Evolutionary conservation across 73 alveolate species (phyloP).

Genomic region (Uronychia setigera): DNA sequence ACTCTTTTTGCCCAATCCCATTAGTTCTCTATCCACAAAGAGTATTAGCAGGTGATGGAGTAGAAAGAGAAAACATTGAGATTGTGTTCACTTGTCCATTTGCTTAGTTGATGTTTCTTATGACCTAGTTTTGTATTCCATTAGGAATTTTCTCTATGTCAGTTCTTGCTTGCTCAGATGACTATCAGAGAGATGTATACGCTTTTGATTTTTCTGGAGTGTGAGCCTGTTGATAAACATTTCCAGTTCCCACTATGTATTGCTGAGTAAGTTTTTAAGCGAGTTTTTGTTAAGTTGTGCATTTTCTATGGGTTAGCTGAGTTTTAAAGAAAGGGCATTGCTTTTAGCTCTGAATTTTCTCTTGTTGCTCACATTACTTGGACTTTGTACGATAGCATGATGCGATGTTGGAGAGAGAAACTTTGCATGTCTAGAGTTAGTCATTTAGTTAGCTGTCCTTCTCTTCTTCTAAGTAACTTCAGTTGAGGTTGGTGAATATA

Average conservation of each 20-base stretch:
- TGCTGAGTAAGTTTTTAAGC: not conserved
- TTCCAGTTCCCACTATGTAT: not conserved
- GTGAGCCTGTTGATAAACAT: not conserved
- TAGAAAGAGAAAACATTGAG: not conserved
- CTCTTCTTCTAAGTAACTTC: not conserved
- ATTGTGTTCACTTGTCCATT: not conserved
- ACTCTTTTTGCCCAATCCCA: not conserved
- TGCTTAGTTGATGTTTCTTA: not conserved
- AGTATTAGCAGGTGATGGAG: not conserved
- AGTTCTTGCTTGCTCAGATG: not conserved
- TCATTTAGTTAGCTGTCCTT: not conserved
- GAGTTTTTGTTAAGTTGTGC: not conserved
- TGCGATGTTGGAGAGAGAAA: not conserved
- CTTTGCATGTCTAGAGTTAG: not conserved
- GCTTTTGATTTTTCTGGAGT: not conserved
- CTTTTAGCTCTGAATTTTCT: not conserved
- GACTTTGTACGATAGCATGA: not conserved
- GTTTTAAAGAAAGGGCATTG: not conserved
- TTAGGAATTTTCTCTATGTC: too few species aligned
- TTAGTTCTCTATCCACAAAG: not conserved
- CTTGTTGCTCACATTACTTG: too few species aligned
- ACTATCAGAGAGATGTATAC: not conserved
- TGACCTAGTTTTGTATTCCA: too few species aligned
- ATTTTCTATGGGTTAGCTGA: not conserved
- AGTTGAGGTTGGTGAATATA: not conserved